Conservation (phyloP, 1,139 yeast genomes). For the Lodderomyces orthopsilosis region DNA sequence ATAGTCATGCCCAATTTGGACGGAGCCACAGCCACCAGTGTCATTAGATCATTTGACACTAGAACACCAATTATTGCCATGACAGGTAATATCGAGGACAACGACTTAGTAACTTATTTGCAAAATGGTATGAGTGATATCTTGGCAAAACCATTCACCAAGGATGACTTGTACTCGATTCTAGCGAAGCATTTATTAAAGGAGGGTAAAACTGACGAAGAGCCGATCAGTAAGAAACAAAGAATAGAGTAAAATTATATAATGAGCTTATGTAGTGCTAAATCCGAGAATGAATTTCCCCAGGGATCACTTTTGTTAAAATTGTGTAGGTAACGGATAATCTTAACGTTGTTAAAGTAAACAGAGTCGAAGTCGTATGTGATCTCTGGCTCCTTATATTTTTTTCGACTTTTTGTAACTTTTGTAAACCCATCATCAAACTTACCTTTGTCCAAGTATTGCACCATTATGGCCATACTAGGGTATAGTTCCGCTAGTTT, state of each 20-base stretch:
- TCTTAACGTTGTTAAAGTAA: constrained; percentile 28
- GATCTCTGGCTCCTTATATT: constrained; percentile 31
- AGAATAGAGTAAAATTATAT: constrained; percentile 5
- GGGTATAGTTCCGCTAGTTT: constrained; percentile 43
- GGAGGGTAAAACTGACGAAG: constrained; percentile 13
- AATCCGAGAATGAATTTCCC: constrained; percentile 55
- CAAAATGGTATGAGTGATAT: constrained; percentile 92
- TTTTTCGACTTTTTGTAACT: constrained; percentile 20
- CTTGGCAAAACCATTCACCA: constrained; percentile 87
- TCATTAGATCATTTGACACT: constrained; percentile 78
- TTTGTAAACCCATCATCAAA: constrained; percentile 34
- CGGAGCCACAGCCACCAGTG: constrained; percentile 89
- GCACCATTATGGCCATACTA: constrained; percentile 38
- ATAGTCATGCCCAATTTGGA: constrained; percentile 93
- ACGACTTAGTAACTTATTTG: constrained; percentile 74
- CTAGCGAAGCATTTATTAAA: constrained; percentile 62
- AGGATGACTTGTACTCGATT: constrained; percentile 74
- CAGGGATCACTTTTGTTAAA: constrained; percentile 34
- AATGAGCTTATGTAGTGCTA: constrained; percentile 37
- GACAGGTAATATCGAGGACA: constrained; percentile 86
- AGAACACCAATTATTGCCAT: constrained; percentile 89
- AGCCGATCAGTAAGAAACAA: constrained; percentile 11
- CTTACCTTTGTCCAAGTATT: constrained; percentile 18
- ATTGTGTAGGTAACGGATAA: constrained; percentile 17
- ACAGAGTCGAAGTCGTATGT: constrained; percentile 33